Conservation (phyloP, 164 flowering plant genomes). For the Santalum album region DNA sequence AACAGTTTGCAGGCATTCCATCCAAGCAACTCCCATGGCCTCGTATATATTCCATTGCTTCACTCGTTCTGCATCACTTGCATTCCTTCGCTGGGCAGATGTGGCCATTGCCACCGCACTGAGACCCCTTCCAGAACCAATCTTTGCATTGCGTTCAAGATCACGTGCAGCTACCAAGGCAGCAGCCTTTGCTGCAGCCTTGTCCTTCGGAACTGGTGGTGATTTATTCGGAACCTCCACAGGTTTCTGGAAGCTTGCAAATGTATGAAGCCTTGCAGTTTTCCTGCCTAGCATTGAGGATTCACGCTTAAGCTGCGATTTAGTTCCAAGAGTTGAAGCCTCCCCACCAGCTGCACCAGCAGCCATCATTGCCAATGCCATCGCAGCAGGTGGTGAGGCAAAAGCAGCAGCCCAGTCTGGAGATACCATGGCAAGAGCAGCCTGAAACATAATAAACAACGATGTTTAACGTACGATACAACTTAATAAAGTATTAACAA, state of each 20-base stretch:
- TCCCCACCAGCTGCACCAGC: conserved; percentile 98
- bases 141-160: conserved; percentile 92
- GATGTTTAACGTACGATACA: no score
- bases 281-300: conserved; percentile 75
- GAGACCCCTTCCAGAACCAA: conserved; percentile 99
- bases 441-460: conserved; percentile 33
- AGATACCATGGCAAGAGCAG: conserved; percentile 93
- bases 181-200: conserved; percentile 97
- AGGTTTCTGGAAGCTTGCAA: conserved; percentile 90
- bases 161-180: conserved; percentile 99
- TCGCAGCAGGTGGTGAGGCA: conserved; percentile 99
- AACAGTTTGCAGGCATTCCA: conserved; percentile 87
- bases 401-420: conserved; percentile 99
- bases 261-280: conserved; percentile 63
- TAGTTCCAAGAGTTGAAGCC: conserved; percentile 46
- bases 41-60: conserved; percentile 86
- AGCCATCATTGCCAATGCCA: conserved; percentile 99
- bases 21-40: conserved; percentile 99
- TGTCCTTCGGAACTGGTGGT: conserved; percentile 63
- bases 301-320: conserved; percentile 67
- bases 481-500: no score
- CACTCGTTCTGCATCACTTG: conserved; percentile 76
- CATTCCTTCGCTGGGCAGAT: conserved; percentile 81
- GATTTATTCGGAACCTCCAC: conserved; percentile 44
- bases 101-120: conserved; percentile 99